Evolutionary conservation across 441 rosid genomes (phyloP), one percentile per base, ranked within the genome.

Genomic region (Gossypium gossypioides): DNA sequence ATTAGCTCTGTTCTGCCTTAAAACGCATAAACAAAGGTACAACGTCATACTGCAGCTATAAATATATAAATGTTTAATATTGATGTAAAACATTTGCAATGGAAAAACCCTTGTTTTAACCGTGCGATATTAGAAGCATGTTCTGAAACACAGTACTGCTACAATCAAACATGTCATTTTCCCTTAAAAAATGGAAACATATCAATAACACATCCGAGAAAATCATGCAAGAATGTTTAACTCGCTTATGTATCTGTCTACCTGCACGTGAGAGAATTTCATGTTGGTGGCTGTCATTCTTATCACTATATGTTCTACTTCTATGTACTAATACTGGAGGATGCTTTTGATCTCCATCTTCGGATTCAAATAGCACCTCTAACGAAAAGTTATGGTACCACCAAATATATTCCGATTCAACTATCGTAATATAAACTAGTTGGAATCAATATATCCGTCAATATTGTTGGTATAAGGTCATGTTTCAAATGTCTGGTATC

Each of bases 151-250:
- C 15, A 29, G 56, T 60, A 37, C 52, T 74, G 72, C 82, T 75
- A 68, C 63, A 70, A 77, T 76, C 79, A 44, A 6, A 40, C 51
- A 84, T 75, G 87, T 82, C 83, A 70, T 72, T 80, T 86, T 86
- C 71, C 86, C 25, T 51, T 55, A 68, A 56, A 46, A 64, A 64
- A 80, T 72, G 73, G 81, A 71, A 84, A 82, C 86, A 81, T 75
- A 78, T 78, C 80, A 77, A 74, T 81, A 71, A 48, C 69, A 57
- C 86, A 21, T 65, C 69, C 34, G 73, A 56, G 54, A 77, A 58
- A 72, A 78, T 22, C 64, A 69, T 60, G 75, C 54, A 59, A 10
- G 18, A 56, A 32, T 46, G 63, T 71, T 22, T 51, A 64, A 70
- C 56, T 27, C 2, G 16, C 21, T 32, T 71, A 52, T 52, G 24